A percentile compares a stretch with the other conserved stretches of the same genome.
These are phyloP conservation scores for Acanthamoeba pearcei DNA, from an alignment of 208 protist species.

Conservation along the genomic window DNA sequence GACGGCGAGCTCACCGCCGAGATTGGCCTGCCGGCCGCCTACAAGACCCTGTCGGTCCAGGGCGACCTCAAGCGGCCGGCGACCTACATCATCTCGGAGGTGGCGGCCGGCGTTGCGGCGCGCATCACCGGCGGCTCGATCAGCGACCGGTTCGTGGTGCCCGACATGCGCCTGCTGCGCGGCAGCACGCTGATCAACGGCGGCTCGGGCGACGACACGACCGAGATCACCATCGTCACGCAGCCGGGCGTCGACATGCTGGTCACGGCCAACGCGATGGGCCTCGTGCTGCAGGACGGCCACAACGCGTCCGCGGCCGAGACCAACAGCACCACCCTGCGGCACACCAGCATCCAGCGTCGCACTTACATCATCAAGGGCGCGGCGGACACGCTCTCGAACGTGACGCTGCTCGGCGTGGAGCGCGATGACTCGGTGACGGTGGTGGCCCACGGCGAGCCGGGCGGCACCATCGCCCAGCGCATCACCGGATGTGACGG, in stretches of 20 bases:
- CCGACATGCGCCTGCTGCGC: neutral
- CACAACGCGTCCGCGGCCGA: neutral
- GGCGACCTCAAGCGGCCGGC: constrained; percentile 4
- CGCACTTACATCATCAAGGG: constrained; percentile 37
- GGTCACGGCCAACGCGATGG: neutral
- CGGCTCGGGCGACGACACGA: constrained; percentile 15
- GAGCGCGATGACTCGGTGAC: constrained; percentile 15
- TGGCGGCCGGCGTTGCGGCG: neutral
- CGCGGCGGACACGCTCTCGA: constrained; percentile 7
- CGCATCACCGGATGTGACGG: constrained; percentile 64
- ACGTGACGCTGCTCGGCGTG: neutral
- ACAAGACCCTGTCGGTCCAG: neutral
- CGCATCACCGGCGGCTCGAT: neutral
- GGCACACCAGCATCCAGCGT: constrained; percentile 24
- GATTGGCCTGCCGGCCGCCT: constrained; percentile 3
- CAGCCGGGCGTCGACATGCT: constrained; percentile 6
- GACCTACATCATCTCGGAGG: neutral
- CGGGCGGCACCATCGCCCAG: constrained; percentile 57
- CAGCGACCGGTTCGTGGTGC: constrained; percentile 54
- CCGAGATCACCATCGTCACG: neutral
- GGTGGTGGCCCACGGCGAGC: neutral
- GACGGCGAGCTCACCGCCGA: neutral
- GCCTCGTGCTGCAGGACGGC: constrained; percentile 30
- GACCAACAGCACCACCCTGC: constrained; percentile 10
- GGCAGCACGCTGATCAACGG: constrained; percentile 39